These are phyloP conservation scores for Beta corolliflora DNA, from an alignment of 179 eudicot species.

Conservation along the genomic window DNA sequence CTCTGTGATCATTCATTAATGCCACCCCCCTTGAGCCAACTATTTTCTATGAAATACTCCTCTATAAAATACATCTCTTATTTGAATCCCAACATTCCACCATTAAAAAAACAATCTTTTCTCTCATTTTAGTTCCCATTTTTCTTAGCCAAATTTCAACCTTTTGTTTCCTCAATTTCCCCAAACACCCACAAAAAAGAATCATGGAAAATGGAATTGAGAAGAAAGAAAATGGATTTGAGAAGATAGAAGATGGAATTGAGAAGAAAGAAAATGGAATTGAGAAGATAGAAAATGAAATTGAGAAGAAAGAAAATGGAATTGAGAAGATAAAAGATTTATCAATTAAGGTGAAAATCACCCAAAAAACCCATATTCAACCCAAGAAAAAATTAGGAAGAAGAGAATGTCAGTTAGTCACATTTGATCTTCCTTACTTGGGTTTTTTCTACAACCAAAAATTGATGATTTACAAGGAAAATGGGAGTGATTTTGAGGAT, in stretches of 20 bases:
- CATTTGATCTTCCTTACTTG: slow-evolving; percentile 86
- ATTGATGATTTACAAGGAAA: slow-evolving; percentile 59
- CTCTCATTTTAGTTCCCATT: too few relatives aligned
- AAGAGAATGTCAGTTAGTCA: slow-evolving; percentile 67
- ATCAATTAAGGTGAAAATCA: slow-evolving; percentile 45
- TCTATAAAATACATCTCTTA: slow-evolving; percentile 32
- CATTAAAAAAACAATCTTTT: background rate
- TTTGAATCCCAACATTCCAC: background rate
- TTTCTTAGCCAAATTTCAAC: background rate
- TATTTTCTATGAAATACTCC: slow-evolving; percentile 8
- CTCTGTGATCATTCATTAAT: slow-evolving; percentile 32
- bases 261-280: slow-evolving; percentile 33
- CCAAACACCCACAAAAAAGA: slow-evolving; percentile 7
- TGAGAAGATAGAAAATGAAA: slow-evolving; percentile 34
- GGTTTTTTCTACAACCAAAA: slow-evolving; percentile 86
- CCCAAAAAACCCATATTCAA: slow-evolving; percentile 53
- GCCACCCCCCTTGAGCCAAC: slow-evolving; percentile 36
- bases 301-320: background rate
- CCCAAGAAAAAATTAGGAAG: slow-evolving; percentile 58
- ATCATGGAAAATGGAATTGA: slow-evolving; percentile 21
- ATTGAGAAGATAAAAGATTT: slow-evolving; percentile 24
- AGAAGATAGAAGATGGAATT: background rate
- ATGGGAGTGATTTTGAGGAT: slow-evolving; percentile 44
- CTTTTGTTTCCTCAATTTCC: background rate
- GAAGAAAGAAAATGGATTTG: background rate